Conservation (phyloP, 1,284 basidiomycete genomes). For the Chalciporus sp. region DNA sequence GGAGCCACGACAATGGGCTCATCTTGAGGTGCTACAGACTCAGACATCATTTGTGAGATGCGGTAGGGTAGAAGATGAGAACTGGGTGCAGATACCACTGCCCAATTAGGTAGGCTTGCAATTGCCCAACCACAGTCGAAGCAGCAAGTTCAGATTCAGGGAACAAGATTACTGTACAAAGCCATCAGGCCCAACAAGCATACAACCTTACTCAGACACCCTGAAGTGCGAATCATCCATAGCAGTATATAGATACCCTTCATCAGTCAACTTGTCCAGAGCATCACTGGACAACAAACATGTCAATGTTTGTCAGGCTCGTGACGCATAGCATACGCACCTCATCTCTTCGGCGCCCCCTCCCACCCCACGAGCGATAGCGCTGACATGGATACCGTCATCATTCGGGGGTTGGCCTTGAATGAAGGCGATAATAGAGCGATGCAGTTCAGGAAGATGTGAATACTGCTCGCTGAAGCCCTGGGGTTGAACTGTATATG, state of each 20-base stretch:
- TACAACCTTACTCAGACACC: conserved; percentile 16
- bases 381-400: conserved; percentile 66
- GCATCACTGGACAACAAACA: conserved; percentile 48
- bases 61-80: background rate
- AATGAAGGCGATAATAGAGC: conserved; percentile 67
- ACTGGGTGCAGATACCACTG: background rate
- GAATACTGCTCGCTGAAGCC: conserved; percentile 48
- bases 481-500: conserved; percentile 34
- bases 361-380: conserved; percentile 54
- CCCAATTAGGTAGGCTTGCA: background rate
- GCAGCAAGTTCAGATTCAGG: too few relatives aligned
- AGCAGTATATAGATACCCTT: conserved; percentile 70
- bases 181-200: background rate
- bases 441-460: conserved; percentile 62
- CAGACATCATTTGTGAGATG: conserved; percentile 12
- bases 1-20: conserved; percentile 2
- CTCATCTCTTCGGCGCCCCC: conserved; percentile 49
- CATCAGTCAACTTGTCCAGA: conserved; percentile 68
- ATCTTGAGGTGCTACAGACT: conserved; percentile 6
- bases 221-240: conserved; percentile 66
- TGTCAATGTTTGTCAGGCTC: background rate
- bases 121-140: background rate
- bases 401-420: conserved; percentile 42
- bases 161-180: conserved; percentile 1
- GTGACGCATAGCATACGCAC: conserved; percentile 38